Conservation (phyloP, 805 yeast species). For the Kazachstania kunashirensis region DNA sequence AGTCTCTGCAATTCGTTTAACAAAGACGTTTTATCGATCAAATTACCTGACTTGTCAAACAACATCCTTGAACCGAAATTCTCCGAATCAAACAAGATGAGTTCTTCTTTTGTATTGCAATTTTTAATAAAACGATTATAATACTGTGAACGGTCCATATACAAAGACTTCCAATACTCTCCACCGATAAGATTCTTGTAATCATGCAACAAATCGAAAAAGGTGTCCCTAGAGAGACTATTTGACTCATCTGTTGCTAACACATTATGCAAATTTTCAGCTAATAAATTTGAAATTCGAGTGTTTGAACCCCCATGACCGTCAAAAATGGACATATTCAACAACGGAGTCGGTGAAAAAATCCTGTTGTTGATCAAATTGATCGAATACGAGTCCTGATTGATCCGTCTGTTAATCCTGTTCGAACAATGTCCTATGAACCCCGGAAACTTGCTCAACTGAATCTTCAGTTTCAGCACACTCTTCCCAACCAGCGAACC, state of each 20-base stretch:
- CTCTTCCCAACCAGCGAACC: background rate
- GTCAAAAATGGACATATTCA: constrained; percentile 73
- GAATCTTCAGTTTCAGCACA: constrained; percentile 12
- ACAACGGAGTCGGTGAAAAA: constrained; percentile 32
- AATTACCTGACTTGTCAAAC: constrained; percentile 30
- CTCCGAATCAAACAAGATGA: constrained; percentile 20
- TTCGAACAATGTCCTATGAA: constrained; percentile 67
- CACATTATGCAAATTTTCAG: constrained; percentile 40
- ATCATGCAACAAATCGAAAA: constrained; percentile 38
- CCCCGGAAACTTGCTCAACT: constrained; percentile 24
- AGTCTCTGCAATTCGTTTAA: constrained; percentile 26
- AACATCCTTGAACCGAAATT: constrained; percentile 27
- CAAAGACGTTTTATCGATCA: constrained; percentile 29
- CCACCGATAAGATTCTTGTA: constrained; percentile 57
- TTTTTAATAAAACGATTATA: constrained; percentile 29
- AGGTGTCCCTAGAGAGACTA: constrained; percentile 20
- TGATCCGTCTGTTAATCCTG: constrained; percentile 64
- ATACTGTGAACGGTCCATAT: constrained; percentile 33
- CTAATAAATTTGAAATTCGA: constrained; percentile 50
- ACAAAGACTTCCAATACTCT: constrained; percentile 81
- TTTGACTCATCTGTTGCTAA: constrained; percentile 37
- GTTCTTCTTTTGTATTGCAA: constrained; percentile 30
- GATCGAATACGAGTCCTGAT: constrained; percentile 75
- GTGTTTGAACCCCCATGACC: constrained; percentile 83
- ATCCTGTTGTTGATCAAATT: constrained; percentile 37